Evolutionary conservation across 2,329 filamentous ascomycete genomes (phyloP), one percentile per base, ranked within the genome.

Genomic region (Escovopsis sp.): DNA sequence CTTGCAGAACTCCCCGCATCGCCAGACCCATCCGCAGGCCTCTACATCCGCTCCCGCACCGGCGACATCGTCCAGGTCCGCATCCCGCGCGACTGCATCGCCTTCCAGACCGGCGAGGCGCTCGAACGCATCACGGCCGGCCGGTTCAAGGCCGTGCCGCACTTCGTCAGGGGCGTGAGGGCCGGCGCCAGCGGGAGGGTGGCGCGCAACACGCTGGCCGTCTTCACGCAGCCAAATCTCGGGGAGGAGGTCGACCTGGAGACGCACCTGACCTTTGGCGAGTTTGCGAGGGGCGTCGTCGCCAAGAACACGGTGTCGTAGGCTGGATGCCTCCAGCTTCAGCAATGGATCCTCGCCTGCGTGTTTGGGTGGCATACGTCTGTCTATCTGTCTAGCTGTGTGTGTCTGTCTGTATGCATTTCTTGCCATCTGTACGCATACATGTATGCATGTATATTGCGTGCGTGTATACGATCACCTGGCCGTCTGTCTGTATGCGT

Each of bases 181-280:
- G 63, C 70, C 1, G 68, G 65, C 31, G 60, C 56, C 27, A 56
- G 65, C 38, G 63, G 62, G 2, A 61, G 62, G 19, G 68, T 87
- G 40, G 81, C 80, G 19, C 65, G 80, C 39, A 96, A 96, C 60
- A 98, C 90, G 9, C 60, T 98, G 45, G 90, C 90, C 1, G 86
- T 96, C 9, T 98, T 96, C 52, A 98, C 88, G 39, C 90, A 98
- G 68, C 90, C 90, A 17, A 94, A 94, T 61, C 57, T 96, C 40
- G 81, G 72, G 47, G 82, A 87, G 46, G 70, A 75, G 58, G 79
- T 88, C 12, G 82, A 88, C 50, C 67, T 72, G 39, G 63, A 70
- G 51, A 66, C 73, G 47, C 68, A 71, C 27, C 65, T 76, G 38
- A 79, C 72, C 27, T 88, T 87, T 67, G 82, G 79, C 16, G 71